Percentiles rank a stretch among this genome's conserved stretches.
phyloP scores from a whole-genome alignment of 1,284 basidiomycete genomes.

The Pholiota adiposa region DNA sequence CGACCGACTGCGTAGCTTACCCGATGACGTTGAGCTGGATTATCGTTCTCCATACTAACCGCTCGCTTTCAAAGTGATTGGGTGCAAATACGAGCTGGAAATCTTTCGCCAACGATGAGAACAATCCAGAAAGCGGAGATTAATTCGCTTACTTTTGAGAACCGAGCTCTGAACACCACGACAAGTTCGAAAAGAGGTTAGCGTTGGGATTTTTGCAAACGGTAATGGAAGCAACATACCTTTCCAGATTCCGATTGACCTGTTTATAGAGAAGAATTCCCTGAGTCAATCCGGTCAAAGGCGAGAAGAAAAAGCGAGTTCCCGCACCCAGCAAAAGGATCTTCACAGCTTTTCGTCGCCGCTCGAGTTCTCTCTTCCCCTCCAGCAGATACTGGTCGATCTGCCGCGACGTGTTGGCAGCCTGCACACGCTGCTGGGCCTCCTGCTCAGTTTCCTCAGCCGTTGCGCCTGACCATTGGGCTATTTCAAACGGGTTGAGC shows the following conservation, averaged over 20 bases:
- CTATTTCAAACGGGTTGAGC: conserved; percentile 28
- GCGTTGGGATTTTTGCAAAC: not conserved
- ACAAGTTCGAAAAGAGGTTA: not conserved
- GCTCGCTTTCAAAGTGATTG: conserved; percentile 58
- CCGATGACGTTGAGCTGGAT: conserved; percentile 72
- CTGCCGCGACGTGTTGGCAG: conserved; percentile 46
- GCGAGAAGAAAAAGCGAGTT: not conserved
- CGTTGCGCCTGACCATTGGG: conserved; percentile 32
- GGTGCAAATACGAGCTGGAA: conserved; percentile 72
- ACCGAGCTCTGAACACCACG: conserved; percentile 52
- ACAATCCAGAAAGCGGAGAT: not conserved
- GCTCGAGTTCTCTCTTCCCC: conserved; percentile 53
- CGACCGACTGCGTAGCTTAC: conserved; percentile 33
- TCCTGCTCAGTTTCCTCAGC: conserved; percentile 51
- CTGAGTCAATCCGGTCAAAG: not conserved
- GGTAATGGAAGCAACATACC: conserved; percentile 29
- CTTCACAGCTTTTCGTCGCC: conserved; percentile 61
- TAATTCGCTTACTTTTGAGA: conserved; percentile 53
- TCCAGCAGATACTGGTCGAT: conserved; percentile 63
- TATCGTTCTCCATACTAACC: conserved; percentile 62
- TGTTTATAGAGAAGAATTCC: conserved; percentile 25
- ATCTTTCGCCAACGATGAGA: conserved; percentile 41
- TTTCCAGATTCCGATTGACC: conserved; percentile 75
- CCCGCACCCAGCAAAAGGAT: conserved; percentile 63
- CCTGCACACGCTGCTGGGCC: conserved; percentile 44